These are phyloP conservation scores for Schizochytrium sp. DNA, from an alignment of 108 stramenopile genomes.

Conservation along the genomic window DNA sequence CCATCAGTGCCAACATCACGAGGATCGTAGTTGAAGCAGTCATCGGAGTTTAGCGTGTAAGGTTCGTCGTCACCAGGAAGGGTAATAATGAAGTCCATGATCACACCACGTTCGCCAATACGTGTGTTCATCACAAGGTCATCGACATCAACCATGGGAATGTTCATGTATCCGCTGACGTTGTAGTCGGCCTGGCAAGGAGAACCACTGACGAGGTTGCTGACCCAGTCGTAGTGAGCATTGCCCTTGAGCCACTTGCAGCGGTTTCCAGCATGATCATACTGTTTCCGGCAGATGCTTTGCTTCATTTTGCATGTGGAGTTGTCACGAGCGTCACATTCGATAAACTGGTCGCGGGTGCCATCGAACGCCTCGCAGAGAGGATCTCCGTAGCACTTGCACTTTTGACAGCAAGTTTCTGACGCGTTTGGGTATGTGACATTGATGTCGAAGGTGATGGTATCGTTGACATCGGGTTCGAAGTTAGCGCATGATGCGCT, in stretches of 20 bases:
- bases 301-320: background rate
- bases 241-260: slow-evolving; percentile 51
- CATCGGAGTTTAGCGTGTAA: background rate
- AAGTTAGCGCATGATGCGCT: background rate
- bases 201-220: slow-evolving; percentile 22
- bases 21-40: slow-evolving; percentile 55
- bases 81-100: background rate
- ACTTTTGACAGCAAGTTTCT: background rate
- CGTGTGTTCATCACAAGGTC: background rate
- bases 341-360: slow-evolving; percentile 14
- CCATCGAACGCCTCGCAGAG: slow-evolving; percentile 45
- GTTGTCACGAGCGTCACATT: slow-evolving; percentile 14
- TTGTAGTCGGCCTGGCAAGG: slow-evolving; percentile 55
- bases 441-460: background rate
- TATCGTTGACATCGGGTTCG: background rate
- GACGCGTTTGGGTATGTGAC: background rate
- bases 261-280: slow-evolving; percentile 41
- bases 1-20: background rate
- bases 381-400: slow-evolving; percentile 53
- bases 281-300: slow-evolving; percentile 21
- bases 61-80: background rate
- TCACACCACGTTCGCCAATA: slow-evolving; percentile 44
- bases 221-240: background rate
- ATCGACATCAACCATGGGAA: background rate
- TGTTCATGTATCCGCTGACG: background rate